These are phyloP conservation scores for Eucalyptus camaldulensis DNA, from an alignment of 345 rosid species.

Conservation along the genomic window DNA sequence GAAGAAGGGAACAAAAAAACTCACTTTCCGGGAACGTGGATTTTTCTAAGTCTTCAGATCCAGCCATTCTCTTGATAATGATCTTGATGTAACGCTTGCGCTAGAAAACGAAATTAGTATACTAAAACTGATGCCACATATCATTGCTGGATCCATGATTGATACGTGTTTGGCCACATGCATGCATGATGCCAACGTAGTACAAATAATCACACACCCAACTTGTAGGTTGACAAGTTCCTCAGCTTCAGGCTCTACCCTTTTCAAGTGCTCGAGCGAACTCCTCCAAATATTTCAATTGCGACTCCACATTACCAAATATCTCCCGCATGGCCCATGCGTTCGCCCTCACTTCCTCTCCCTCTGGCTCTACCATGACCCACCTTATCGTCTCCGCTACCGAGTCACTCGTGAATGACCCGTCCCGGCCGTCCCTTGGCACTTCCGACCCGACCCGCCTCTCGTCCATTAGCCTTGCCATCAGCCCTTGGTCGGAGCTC, in stretches of 20 bases:
- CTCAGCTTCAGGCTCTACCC: neutral
- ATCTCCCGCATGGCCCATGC: constrained; percentile 1
- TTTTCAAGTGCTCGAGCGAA: neutral
- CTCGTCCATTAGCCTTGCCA: neutral
- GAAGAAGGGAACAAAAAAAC: no score
- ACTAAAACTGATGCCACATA: no score
- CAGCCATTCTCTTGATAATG: no score
- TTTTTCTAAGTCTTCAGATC: no score
- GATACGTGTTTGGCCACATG: neutral
- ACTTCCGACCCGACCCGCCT: constrained; percentile 1
- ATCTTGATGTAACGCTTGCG: no score
- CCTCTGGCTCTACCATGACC: neutral
- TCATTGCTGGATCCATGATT: no score
- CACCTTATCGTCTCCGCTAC: constrained; percentile 2
- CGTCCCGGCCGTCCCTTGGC: neutral
- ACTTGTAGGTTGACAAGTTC: neutral
- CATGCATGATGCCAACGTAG: neutral
- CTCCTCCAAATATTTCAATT: neutral
- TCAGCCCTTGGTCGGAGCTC: constrained; percentile 3
- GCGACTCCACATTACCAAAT: neutral
- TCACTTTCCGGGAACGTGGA: no score
- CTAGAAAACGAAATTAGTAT: no score
- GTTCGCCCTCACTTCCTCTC: neutral
- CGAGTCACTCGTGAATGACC: neutral
- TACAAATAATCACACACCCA: neutral